Conservation (phyloP, 805 yeast genomes). For the Priceomyces carsonii region DNA sequence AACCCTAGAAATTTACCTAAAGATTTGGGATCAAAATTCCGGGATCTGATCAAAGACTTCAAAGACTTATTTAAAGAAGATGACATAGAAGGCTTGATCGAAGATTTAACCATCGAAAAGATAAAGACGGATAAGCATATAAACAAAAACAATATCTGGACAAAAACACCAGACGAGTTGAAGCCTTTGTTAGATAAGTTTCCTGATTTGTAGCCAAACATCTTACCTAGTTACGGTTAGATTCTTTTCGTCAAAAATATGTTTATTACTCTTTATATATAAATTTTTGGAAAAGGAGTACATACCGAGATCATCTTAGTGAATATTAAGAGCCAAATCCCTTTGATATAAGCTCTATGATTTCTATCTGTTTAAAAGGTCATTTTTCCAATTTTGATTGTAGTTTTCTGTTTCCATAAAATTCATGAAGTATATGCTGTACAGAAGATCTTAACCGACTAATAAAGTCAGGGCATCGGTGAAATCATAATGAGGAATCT, state of each 20-base stretch:
- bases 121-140: slow-evolving; percentile 15
- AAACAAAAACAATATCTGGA: slow-evolving; percentile 27
- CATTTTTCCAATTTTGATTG: neutral
- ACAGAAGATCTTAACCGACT: slow-evolving; percentile 63
- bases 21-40: slow-evolving; percentile 17
- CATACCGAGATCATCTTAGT: too few relatives aligned
- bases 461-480: slow-evolving; percentile 74
- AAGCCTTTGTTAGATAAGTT: slow-evolving; percentile 12
- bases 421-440: slow-evolving; percentile 5
- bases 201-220: slow-evolving; percentile 8
- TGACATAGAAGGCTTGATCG: slow-evolving; percentile 12
- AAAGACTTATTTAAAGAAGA: slow-evolving; percentile 8
- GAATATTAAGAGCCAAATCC: too few relatives aligned
- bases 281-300: too few relatives aligned
- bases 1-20: slow-evolving; percentile 33
- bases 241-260: too few relatives aligned
- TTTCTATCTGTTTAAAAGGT: too few relatives aligned
- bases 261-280: too few relatives aligned
- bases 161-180: slow-evolving; percentile 34
- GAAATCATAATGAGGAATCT: slow-evolving; percentile 89
- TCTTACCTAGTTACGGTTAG: neutral
- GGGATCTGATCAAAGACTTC: slow-evolving; percentile 19
- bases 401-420: too few relatives aligned
- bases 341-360: too few relatives aligned
- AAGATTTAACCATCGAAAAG: slow-evolving; percentile 15